Evolutionary conservation across 495 filamentous ascomycete species (phyloP), one percentile per base, ranked within the genome.

Genomic region (Podospora pseudopauciseta): DNA sequence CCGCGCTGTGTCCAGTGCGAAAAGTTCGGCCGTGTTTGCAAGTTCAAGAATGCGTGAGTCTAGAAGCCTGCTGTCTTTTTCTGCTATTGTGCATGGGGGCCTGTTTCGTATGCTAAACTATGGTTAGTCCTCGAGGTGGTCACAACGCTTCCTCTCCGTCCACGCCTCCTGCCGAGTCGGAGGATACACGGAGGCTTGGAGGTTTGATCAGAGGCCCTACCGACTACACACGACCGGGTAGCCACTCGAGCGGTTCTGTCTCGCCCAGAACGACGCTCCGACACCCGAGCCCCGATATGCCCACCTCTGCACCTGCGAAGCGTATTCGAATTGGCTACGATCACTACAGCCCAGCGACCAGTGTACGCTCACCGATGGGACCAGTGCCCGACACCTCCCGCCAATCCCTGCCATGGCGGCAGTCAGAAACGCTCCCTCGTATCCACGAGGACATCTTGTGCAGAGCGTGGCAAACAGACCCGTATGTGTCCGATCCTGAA

Each of bases 1-100:
- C 90, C 91, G 34, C 90, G 91, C 67, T 97, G 93, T 73, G 86
- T 91, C 65, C 93, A 96, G 75, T 97, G 93, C 76, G 91, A 94
- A 74, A 97, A 96, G 78, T 92, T 91, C 71, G 90, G 92, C 20
- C 84, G 90, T 60, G 84, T 89, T 30, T 97, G 93, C 87, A 87
- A 90, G 76, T 94, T 93, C 74, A 90, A 91, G 78, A 93, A 90
- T 79, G 91, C 91, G 92, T 94, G 85, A 89, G 92, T 89, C 7
- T 23, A 56, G 5, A 9, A 53, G 13, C 15, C 15, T 16, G 34
- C 34, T 39, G 7, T 49, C 13, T 49, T 49, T 49, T 13, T 16
- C 39, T 16, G 15, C 13, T 58, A 7, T 20, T 56, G 5, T 18
- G 19, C 15, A 18, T 19, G n/a, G 5, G 15, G 23, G 55, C 23